These are phyloP conservation scores for Phytophthora tubulina DNA, from an alignment of 352 stramenopile genomes.

Conservation along the genomic window DNA sequence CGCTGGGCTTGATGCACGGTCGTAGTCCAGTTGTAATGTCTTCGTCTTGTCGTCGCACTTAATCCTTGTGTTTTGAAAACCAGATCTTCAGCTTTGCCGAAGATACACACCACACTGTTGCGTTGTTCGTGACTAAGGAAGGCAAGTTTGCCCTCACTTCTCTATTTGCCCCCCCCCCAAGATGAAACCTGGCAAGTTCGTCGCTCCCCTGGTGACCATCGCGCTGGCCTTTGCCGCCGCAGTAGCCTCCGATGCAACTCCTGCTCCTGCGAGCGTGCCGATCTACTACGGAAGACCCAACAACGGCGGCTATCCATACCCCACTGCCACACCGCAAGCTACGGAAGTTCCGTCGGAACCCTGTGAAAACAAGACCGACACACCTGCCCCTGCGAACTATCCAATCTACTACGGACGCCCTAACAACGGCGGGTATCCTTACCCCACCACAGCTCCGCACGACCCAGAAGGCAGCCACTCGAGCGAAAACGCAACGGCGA, in stretches of 20 bases:
- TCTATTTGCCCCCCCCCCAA: background rate
- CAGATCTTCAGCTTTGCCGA: too few species aligned
- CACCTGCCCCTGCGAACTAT: background rate
- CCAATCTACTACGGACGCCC: constrained; percentile 22
- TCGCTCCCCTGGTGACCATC: constrained; percentile 8
- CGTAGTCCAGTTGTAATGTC: too few species aligned
- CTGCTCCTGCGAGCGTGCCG: background rate
- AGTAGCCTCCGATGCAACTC: constrained; percentile 1
- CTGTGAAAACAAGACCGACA: constrained; percentile 11
- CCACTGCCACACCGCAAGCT: constrained; percentile 4
- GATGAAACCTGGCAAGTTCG: constrained; percentile 29
- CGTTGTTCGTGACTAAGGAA: too few species aligned
- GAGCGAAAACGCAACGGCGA: constrained; percentile 4
- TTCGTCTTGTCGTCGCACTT: too few species aligned
- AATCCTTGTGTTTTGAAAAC: too few species aligned
- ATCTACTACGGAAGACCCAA: constrained; percentile 28
- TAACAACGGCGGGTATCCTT: constrained; percentile 31
- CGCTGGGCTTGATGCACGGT: too few species aligned
- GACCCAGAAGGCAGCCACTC: background rate
- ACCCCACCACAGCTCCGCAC: constrained; percentile 15
- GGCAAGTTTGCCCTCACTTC: too few species aligned
- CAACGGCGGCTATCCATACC: constrained; percentile 29
- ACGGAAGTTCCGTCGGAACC: background rate
- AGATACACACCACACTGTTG: too few species aligned
- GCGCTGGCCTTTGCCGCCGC: constrained; percentile 3